Conservation (phyloP, 2,329 filamentous ascomycete species). For the Pseudomassariella vexata region DNA sequence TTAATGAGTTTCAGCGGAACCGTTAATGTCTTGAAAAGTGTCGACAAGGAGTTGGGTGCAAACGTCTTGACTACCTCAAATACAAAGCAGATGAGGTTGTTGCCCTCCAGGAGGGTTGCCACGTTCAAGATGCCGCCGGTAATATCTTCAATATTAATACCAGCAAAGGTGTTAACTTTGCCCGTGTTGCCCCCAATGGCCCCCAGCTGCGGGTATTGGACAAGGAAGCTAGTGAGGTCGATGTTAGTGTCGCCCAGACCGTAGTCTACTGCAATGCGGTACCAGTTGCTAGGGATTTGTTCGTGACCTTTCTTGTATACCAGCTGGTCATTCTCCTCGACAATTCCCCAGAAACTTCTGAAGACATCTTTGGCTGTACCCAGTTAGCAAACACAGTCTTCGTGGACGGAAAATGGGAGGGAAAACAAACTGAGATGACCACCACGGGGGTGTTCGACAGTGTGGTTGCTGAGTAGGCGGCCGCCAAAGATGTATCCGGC, state of each 20-base stretch:
- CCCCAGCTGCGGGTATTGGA: slow-evolving; percentile 34
- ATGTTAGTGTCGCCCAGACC: slow-evolving; percentile 33
- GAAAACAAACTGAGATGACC: slow-evolving; percentile 22
- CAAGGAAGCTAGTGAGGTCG: slow-evolving; percentile 30
- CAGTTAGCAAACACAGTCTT: neutral
- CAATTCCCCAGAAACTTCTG: slow-evolving; percentile 41
- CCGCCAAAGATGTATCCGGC: slow-evolving; percentile 45
- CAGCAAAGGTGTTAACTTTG: slow-evolving; percentile 42
- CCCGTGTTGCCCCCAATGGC: slow-evolving; percentile 48
- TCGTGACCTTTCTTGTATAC: slow-evolving; percentile 42
- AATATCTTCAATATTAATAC: slow-evolving; percentile 34
- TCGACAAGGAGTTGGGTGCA: slow-evolving; percentile 34
- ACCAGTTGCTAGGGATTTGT: slow-evolving; percentile 48
- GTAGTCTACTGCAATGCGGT: slow-evolving; percentile 37
- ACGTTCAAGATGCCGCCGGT: slow-evolving; percentile 38
- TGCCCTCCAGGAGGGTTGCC: slow-evolving; percentile 34
- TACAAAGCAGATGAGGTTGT: slow-evolving; percentile 36
- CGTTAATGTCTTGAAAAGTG: slow-evolving; percentile 27
- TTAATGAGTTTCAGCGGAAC: slow-evolving; percentile 25
- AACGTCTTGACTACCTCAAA: slow-evolving; percentile 32
- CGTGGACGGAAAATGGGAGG: neutral
- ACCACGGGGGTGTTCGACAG: slow-evolving; percentile 30
- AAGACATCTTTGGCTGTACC: slow-evolving; percentile 31
- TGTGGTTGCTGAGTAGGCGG: slow-evolving; percentile 38
- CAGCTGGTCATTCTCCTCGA: slow-evolving; percentile 30